Base-by-base conservation (phyloP, 805 yeast genomes). In the Candida silvatica region DNA sequence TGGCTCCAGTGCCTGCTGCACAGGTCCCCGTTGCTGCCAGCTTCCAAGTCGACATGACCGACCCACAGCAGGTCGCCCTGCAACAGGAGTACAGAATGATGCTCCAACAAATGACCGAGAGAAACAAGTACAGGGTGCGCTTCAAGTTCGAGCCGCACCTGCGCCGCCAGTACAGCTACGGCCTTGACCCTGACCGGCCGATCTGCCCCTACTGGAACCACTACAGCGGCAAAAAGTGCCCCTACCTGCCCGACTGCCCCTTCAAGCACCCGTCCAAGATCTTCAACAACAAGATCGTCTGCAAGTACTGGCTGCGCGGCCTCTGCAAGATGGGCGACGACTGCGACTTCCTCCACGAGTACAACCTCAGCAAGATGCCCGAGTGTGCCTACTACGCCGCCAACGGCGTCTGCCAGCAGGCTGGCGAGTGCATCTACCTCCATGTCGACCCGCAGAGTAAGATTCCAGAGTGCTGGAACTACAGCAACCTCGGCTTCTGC, bases 301-400 rank as follows among this genome's bases (percentile, higher is more conserved):
- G 98, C 57, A 90, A 92, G 67, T 97, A 92, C 64, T 92, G 98
- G 99, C 72, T 92, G 24, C 73, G 97, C 45, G 99, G 99, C 0
- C 70, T 92, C 24, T 92, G 99, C 61, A 92, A 92, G 61, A 90
- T 90, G 65, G 94, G 94, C 34, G 95, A 87, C 47, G 85, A 84
- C 45, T 92, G 99, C 59, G 99, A 92, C 63, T 92, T 85, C 50
- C 61, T 92, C 30, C 99, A 92, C 59, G 99, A 92, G 54, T 88
- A 88, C 52, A 90, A 92, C 52, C 62, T 92, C 47, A 69, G 94
- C 40, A 86, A 84, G 59, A 90, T 92, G 94, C 97, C 97, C 3
- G 98, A 92, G 57, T 92, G 99, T 57, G 72, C 86, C 17, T 84
- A 85, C 57, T 90, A 74, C 57, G 69, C 86, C 29, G 79, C 85